Evolutionary conservation across 2,329 filamentous ascomycete species (phyloP), one percentile per base, ranked within the genome.

Genomic region (Alternaria brassicicola): DNA sequence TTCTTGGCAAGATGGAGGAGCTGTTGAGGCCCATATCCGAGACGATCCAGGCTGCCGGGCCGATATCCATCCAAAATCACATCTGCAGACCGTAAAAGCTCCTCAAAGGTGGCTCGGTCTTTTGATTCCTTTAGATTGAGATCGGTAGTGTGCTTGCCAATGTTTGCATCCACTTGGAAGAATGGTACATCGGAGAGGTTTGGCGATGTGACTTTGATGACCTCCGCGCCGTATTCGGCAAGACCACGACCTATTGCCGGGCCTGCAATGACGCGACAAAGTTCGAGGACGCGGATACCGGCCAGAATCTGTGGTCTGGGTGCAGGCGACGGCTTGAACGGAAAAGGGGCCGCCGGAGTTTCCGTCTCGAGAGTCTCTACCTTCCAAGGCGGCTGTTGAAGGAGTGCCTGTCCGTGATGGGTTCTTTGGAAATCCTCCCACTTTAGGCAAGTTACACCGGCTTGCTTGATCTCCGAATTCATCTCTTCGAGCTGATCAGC

Each of bases 201-300:
- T 0, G 87, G 84, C 7, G 86, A 86, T 3, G 89, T 92, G 43
- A 92, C 82, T 67, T 91, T 90, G 64, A 93, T 82, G 0, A 93
- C 89, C 52, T 88, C 85, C 7, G 90, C 90, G 2, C 90, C 90
- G 70, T 92, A 89, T 61, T 91, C 89, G n/a, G 88, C 89, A 0
- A 93, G 82, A 2, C 87, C 87, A 28, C 89, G 85, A 3, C 86
- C 86, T 64, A 92, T 87, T 4, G 88, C 86, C n/a, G 89, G 89
- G 0, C 89, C 89, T 3, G 90, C 90, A 62, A 93, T 91, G 68
- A 92, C 88, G 38, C 89, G 86, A 70, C 89, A 90, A 28, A 93
- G 78, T 70, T 93, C 90, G 5, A 93, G 82, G 6, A 93, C 89
- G 63, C 88, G 89, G 72, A 92, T 82, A 0, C 89, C 89, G 6